Evolutionary conservation across 352 stramenopile genomes (phyloP).

Genomic region (Stramenopiles sp.): DNA sequence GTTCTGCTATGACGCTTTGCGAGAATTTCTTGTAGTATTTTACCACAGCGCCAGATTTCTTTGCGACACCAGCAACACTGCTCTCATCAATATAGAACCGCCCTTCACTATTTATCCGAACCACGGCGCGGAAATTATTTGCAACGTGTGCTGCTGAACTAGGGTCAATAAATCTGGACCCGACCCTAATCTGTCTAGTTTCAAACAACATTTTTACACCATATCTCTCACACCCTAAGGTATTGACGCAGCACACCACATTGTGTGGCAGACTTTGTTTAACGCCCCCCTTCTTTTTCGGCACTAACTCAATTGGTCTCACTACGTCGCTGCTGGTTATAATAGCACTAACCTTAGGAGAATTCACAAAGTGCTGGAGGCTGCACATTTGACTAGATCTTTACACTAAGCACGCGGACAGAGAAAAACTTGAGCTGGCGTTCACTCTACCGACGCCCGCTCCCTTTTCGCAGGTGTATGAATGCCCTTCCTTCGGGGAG

Average conservation of each 20-base stretch:
- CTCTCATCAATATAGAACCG: background rate
- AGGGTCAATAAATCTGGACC: background rate
- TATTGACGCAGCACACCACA: background rate
- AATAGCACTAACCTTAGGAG: no score
- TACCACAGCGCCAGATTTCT: background rate
- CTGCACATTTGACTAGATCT: no score
- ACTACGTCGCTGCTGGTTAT: no score
- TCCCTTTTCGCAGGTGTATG: no score
- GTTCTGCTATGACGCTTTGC: background rate
- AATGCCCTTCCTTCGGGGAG: no score
- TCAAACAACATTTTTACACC: constrained; percentile 10
- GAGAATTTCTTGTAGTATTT: background rate
- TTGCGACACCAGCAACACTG: background rate
- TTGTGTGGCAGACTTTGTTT: constrained; percentile 4
- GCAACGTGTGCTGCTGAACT: background rate
- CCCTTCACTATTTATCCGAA: background rate
- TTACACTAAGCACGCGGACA: no score
- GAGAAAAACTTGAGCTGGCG: no score
- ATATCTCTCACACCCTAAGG: background rate
- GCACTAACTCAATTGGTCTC: no score
- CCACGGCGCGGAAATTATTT: background rate
- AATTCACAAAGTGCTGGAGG: no score
- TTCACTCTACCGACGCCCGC: no score
- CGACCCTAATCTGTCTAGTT: background rate
- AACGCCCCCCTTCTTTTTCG: no score